Evolutionary conservation across 2,329 filamentous ascomycete species (phyloP).

Genomic region (Phaeosphaeriaceae sp.): DNA sequence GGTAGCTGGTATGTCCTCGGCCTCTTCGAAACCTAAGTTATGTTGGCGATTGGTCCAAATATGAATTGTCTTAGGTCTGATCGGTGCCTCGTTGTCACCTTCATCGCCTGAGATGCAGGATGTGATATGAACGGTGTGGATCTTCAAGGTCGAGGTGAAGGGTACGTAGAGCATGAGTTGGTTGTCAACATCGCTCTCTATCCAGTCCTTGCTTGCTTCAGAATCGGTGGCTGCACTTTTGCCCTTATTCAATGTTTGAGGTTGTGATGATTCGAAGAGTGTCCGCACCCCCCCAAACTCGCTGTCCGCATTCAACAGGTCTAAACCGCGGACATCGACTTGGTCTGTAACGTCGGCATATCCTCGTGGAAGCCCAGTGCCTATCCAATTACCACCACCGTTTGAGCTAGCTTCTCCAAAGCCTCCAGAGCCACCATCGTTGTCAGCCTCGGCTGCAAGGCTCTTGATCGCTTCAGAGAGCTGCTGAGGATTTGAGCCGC

Average conservation of each 20-base stretch:
- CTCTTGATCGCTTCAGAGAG: constrained; percentile 75
- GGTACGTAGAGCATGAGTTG: constrained; percentile 93
- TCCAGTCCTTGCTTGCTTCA: constrained; percentile 73
- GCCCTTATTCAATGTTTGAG: constrained; percentile 62
- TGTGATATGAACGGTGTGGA: constrained; percentile 87
- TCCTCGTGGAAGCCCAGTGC: constrained; percentile 75
- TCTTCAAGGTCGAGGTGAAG: constrained; percentile 85
- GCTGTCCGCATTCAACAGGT: constrained; percentile 86
- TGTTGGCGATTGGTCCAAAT: constrained; percentile 88
- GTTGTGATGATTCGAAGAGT: constrained; percentile 74
- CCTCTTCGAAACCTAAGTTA: constrained; percentile 93
- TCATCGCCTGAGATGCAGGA: constrained; percentile 68
- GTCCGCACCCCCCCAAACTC: constrained; percentile 74
- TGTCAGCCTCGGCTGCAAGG: constrained; percentile 69
- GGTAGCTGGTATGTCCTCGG: constrained; percentile 81
- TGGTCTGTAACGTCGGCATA: constrained; percentile 85
- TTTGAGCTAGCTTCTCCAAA: constrained; percentile 52
- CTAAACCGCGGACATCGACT: constrained; percentile 78
- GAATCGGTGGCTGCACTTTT: constrained; percentile 63
- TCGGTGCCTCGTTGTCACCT: constrained; percentile 75
- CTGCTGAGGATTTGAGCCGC: constrained; percentile 74
- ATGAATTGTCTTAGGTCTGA: constrained; percentile 82
- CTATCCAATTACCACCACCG: constrained; percentile 68
- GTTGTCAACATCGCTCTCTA: constrained; percentile 96
- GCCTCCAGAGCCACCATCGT: constrained; percentile 51